Evolutionary conservation across 2,329 filamentous ascomycete species (phyloP).

Genomic region (Cryphonectria nitschkei): DNA sequence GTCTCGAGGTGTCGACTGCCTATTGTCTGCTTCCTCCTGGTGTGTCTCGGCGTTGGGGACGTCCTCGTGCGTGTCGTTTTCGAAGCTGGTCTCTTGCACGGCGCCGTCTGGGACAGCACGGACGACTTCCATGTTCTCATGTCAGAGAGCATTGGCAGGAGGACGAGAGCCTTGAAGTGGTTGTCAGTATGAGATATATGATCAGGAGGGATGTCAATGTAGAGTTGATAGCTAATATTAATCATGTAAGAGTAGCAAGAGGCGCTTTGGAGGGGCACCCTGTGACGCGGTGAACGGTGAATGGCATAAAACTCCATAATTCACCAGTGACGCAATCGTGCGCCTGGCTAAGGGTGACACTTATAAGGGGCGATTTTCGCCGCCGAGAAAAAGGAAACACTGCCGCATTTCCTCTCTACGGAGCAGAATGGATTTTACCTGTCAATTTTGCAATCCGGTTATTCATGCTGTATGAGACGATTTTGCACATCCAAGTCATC

Average conservation of each 20-base stretch:
- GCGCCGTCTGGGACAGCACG: slow-evolving; percentile 23
- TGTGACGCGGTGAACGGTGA: background rate
- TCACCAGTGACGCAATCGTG: slow-evolving; percentile 11
- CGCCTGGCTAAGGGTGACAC: background rate
- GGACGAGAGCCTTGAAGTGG: too few species aligned
- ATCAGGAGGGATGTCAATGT: background rate
- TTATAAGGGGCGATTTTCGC: background rate
- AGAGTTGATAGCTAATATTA: background rate
- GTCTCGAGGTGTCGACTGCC: background rate
- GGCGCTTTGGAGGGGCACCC: background rate
- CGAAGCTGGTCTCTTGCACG: slow-evolving; percentile 32
- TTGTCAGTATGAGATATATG: background rate
- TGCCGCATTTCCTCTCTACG: background rate
- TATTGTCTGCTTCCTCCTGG: slow-evolving; percentile 3
- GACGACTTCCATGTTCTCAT: slow-evolving; percentile 17
- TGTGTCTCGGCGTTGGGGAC: slow-evolving; percentile 12
- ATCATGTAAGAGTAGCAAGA: background rate
- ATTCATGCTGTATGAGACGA: too few species aligned
- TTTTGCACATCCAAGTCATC: background rate
- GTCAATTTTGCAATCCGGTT: too few species aligned
- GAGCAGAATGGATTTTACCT: too few species aligned
- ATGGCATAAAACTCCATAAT: background rate
- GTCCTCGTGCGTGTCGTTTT: slow-evolving; percentile 23
- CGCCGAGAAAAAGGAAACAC: background rate
- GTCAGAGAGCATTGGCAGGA: background rate